Conservation (phyloP, 768 basidiomycete genomes). For the Kwoniella bestiolae region DNA sequence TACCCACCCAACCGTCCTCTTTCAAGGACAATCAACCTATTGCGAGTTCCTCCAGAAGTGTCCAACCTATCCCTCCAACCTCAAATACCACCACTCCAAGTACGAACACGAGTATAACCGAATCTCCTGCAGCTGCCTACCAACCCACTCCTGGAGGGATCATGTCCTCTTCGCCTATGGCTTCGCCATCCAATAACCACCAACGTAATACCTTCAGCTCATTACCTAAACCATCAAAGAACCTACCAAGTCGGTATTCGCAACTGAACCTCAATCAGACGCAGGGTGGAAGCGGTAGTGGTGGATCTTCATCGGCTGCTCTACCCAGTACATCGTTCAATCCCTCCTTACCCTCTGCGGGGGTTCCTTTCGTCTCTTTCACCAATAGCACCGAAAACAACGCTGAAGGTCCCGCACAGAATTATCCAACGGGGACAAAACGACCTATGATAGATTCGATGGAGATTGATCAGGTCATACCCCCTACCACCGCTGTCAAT, state of each 20-base stretch:
- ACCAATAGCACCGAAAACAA: background rate
- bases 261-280: slow-evolving; percentile 5
- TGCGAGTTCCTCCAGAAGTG: slow-evolving; percentile 2
- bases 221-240: slow-evolving; percentile 11
- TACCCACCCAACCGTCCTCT: background rate
- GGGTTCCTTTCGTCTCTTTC: slow-evolving; percentile 24
- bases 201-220: slow-evolving; percentile 1
- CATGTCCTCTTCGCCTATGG: slow-evolving; percentile 22
- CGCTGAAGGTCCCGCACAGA: slow-evolving; percentile 14
- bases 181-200: slow-evolving; percentile 12
- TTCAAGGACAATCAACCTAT: background rate
- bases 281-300: background rate
- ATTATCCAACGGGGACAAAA: slow-evolving; percentile 19
- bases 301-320: background rate
- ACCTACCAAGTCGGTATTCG: slow-evolving; percentile 2
- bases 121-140: slow-evolving; percentile 5
- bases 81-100: slow-evolving; percentile 12
- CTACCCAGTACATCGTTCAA: slow-evolving; percentile 19
- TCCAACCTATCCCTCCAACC: background rate
- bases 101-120: slow-evolving; percentile 5
- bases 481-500: background rate
- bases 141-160: slow-evolving; percentile 17
- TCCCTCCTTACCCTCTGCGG: slow-evolving; percentile 17
- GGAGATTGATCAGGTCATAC: slow-evolving; percentile 17
- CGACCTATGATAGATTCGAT: slow-evolving; percentile 26